These are phyloP conservation scores for Epichloe hybrida DNA, from an alignment of 2,329 filamentous ascomycete genomes.

Conservation along the genomic window DNA sequence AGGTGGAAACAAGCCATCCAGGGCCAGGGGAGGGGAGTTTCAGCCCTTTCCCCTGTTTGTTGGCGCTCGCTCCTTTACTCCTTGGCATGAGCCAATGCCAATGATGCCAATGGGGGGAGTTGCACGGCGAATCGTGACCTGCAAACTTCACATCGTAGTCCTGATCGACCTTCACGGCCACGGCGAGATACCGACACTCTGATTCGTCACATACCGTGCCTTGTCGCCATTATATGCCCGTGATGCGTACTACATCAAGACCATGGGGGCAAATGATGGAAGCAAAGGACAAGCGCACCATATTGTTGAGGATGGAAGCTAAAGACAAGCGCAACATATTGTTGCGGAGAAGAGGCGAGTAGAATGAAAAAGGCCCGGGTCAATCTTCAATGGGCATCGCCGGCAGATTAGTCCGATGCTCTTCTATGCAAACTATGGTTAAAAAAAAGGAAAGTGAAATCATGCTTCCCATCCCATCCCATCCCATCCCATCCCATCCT, in stretches of 20 bases:
- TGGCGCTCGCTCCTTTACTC: too few relatives aligned
- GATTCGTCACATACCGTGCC: constrained; percentile 37
- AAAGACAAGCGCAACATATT: constrained; percentile 25
- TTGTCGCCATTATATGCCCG: constrained; percentile 56
- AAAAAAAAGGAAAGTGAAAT: neutral
- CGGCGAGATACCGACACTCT: neutral
- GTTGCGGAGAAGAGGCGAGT: constrained; percentile 27
- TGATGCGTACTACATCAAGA: constrained; percentile 43
- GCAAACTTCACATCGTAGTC: too few relatives aligned
- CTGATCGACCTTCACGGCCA: constrained; percentile 10
- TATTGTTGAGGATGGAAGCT: constrained; percentile 25
- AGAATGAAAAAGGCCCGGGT: neutral
- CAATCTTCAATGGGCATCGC: neutral
- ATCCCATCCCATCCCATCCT: neutral
- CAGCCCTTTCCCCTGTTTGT: too few relatives aligned
- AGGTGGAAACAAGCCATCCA: too few relatives aligned
- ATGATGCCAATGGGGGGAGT: too few relatives aligned
- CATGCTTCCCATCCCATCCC: neutral
- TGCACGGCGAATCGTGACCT: too few relatives aligned
- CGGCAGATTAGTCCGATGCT: neutral
- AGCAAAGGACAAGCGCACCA: constrained; percentile 24
- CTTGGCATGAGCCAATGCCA: too few relatives aligned
- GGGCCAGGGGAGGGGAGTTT: too few relatives aligned
- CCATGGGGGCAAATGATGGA: constrained; percentile 7
- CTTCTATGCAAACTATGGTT: neutral